Conservation (phyloP, 169 alveolate species). For the Toxoplasma gondii region DNA sequence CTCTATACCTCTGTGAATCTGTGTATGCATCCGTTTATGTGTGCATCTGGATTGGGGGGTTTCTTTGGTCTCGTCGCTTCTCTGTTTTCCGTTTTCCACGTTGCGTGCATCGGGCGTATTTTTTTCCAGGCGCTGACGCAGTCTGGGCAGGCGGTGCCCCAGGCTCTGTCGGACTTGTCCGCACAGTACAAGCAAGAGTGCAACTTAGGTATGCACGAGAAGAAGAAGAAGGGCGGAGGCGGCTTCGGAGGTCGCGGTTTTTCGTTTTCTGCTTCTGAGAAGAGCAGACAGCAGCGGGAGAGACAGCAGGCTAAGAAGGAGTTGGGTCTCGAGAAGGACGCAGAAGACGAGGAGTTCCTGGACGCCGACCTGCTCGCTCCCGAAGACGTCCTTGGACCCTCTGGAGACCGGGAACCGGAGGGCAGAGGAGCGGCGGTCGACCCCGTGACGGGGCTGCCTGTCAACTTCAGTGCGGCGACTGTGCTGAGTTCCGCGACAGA, state of each 20-base stretch:
- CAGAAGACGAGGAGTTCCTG: constrained; percentile 54
- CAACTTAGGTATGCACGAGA: constrained; percentile 79
- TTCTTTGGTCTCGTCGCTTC: too few relatives aligned
- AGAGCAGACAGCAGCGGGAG: constrained; percentile 86
- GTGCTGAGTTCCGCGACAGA: background rate
- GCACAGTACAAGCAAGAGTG: constrained; percentile 79
- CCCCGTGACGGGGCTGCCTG: background rate
- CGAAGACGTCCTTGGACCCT: background rate
- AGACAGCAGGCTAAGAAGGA: constrained; percentile 87
- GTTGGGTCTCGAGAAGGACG: constrained; percentile 74
- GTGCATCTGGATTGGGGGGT: too few relatives aligned
- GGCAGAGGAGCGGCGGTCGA: constrained; percentile 46
- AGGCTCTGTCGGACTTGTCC: constrained; percentile 82
- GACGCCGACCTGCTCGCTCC: constrained; percentile 34
- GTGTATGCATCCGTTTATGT: background rate
- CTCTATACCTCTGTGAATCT: background rate
- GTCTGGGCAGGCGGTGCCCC: constrained; percentile 88
- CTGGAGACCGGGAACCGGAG: background rate
- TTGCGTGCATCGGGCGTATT: background rate
- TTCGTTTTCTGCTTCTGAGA: constrained; percentile 92
- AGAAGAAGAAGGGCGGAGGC: constrained; percentile 86
- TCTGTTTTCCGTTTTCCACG: too few relatives aligned
- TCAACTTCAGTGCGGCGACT: background rate
- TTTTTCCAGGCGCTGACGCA: constrained; percentile 75
- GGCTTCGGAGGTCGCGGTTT: constrained; percentile 97